These are phyloP conservation scores for Geotrichum candidum DNA, from an alignment of 1,139 yeast genomes.

Conservation along the genomic window DNA sequence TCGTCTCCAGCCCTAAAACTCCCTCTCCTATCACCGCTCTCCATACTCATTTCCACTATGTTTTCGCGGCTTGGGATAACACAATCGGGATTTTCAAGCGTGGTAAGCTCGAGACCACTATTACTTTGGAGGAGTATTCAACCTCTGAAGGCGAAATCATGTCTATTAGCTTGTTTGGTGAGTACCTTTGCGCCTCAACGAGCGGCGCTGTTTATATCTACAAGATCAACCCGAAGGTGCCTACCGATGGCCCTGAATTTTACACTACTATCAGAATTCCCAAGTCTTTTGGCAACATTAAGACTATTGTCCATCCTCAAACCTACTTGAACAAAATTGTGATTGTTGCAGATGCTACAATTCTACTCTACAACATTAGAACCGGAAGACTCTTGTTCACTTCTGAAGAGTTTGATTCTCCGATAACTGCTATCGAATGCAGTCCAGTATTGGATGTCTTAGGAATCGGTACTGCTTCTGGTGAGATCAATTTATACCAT, in stretches of 20 bases:
- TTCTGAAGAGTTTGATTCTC: conserved; percentile 43
- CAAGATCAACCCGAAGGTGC: conserved; percentile 46
- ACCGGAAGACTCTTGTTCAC: conserved; percentile 69
- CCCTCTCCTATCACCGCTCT: conserved; percentile 62
- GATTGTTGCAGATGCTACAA: conserved; percentile 55
- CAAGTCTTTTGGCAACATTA: conserved; percentile 59
- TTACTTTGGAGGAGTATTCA: conserved; percentile 34
- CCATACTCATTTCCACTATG: conserved; percentile 77
- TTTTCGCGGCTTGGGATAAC: conserved; percentile 70
- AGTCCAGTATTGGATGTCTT: conserved; percentile 85
- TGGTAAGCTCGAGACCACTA: conserved; percentile 63
- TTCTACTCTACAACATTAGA: conserved; percentile 63
- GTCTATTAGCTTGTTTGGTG: conserved; percentile 67
- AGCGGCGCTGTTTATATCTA: conserved; percentile 55
- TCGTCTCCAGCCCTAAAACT: conserved; percentile 79
- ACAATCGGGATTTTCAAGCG: conserved; percentile 74
- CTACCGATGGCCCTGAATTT: conserved; percentile 28
- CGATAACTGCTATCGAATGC: conserved; percentile 54
- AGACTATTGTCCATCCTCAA: conserved; percentile 73
- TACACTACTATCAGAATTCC: conserved; percentile 60
- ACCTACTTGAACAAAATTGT: conserved; percentile 87
- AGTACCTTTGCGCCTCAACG: conserved; percentile 59
- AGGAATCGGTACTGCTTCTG: conserved; percentile 70
- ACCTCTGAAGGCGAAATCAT: conserved; percentile 36
- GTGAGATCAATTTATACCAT: conserved; percentile 62